Percentiles rank a stretch among this genome's conserved stretches.
Evolutionary conservation across 1,284 basidiomycete species (phyloP).

Genomic region (Grifola frondosa): DNA sequence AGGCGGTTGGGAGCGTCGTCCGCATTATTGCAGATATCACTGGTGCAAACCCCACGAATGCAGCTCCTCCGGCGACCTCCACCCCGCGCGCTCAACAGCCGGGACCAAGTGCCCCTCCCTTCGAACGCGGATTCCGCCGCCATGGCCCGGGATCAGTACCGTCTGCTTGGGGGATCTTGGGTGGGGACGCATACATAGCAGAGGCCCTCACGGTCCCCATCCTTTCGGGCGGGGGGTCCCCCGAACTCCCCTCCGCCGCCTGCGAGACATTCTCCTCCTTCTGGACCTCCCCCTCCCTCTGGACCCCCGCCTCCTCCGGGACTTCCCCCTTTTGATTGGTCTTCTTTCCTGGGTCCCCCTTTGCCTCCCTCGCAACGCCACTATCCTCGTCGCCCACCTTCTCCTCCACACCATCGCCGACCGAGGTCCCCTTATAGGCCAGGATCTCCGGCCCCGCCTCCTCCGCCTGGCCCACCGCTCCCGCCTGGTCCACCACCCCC

Average conservation of each 20-base stretch:
- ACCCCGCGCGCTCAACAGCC: conserved; percentile 17
- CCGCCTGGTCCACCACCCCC: conserved; percentile 7
- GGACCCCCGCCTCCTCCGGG: conserved; percentile 7
- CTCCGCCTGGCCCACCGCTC: neutral
- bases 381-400: too few relatives aligned
- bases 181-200: conserved; percentile 8
- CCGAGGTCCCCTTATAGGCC: neutral
- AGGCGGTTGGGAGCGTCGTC: conserved; percentile 61
- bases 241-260: conserved; percentile 2
- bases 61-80: conserved; percentile 19
- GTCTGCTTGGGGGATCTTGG: conserved; percentile 14
- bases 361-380: too few relatives aligned
- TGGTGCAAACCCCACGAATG: conserved; percentile 5
- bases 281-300: conserved; percentile 16
- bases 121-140: conserved; percentile 1
- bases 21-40: conserved; percentile 48
- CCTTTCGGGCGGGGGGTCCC: conserved; percentile 1
- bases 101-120: neutral
- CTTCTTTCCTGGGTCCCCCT: conserved; percentile 14
- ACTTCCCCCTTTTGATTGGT: conserved; percentile 7
- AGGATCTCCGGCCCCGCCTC: neutral
- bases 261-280: conserved; percentile 23
- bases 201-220: neutral
- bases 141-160: conserved; percentile 5
- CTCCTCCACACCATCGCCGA: neutral